These are phyloP conservation scores for Hemisphaericaspora xylofermentans DNA, from an alignment of 1,139 yeast species.

Conservation along the genomic window DNA sequence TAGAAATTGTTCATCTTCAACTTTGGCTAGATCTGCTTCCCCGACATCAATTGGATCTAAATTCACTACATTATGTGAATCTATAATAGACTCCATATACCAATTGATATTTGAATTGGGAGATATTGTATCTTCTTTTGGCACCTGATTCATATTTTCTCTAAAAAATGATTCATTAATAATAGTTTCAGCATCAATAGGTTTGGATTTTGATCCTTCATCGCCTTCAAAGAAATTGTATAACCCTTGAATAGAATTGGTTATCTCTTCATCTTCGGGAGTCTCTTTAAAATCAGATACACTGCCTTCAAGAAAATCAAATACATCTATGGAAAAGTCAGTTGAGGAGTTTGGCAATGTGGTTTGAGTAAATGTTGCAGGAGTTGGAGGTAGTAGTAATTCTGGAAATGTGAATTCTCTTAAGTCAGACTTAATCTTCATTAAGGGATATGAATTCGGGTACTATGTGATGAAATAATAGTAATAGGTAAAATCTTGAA, in stretches of 20 bases:
- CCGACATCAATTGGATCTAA: constrained; percentile 6
- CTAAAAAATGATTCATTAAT: neutral
- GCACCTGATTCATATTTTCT: neutral
- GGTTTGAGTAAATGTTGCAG: neutral
- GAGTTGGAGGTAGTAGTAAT: neutral
- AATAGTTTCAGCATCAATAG: neutral
- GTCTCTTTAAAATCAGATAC: constrained; percentile 1
- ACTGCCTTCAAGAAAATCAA: neutral
- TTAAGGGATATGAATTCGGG: too few relatives aligned
- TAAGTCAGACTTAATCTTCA: neutral
- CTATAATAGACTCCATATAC: constrained; percentile 12
- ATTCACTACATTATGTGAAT: constrained; percentile 5
- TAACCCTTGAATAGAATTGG: neutral
- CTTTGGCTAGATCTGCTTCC: constrained; percentile 7
- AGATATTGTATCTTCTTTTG: constrained; percentile 7
- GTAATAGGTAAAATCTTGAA: neutral
- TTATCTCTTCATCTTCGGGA: neutral
- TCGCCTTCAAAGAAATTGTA: neutral
- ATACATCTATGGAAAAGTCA: neutral
- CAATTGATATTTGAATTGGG: constrained; percentile 11
- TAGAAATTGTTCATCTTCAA: constrained; percentile 9
- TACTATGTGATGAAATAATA: too few relatives aligned
- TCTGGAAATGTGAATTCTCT: constrained; percentile 1
- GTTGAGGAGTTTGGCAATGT: neutral
- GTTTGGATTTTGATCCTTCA: neutral